A percentile compares a stretch with the other conserved stretches of the same genome.
phyloP scores from a whole-genome alignment of 768 basidiomycete species.

The Russula virescens region DNA sequence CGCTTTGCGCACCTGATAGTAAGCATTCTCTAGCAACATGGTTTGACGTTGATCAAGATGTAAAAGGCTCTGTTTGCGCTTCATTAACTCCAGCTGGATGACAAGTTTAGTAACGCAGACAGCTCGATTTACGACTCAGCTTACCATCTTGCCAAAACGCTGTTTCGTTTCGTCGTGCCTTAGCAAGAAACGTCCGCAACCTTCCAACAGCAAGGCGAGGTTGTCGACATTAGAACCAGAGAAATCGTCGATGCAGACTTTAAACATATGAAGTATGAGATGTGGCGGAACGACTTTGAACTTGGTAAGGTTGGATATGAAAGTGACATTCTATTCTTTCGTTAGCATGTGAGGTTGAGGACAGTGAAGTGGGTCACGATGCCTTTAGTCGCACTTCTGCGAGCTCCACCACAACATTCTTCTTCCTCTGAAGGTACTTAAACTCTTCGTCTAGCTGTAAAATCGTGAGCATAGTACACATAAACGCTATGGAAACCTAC shows the following conservation, averaged over 20 bases:
- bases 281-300: slow-evolving; percentile 88
- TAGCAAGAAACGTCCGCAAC: slow-evolving; percentile 88
- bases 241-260: slow-evolving; percentile 96
- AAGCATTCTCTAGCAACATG: slow-evolving; percentile 92
- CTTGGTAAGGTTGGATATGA: slow-evolving; percentile 90
- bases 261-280: slow-evolving; percentile 91
- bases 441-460: slow-evolving; percentile 92
- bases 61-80: slow-evolving; percentile 87
- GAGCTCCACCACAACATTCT: slow-evolving; percentile 86
- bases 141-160: slow-evolving; percentile 84
- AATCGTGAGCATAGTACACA: slow-evolving; percentile 3
- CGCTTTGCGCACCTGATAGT: slow-evolving; percentile 70
- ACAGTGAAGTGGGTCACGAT: slow-evolving; percentile 12
- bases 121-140: slow-evolving; percentile 10
- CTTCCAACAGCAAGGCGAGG: slow-evolving; percentile 84
- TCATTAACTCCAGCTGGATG: slow-evolving; percentile 82
- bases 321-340: slow-evolving; percentile 70
- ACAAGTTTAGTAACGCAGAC: background rate
- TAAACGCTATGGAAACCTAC: slow-evolving; percentile 40
- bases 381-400: slow-evolving; percentile 83
- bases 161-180: slow-evolving; percentile 83
- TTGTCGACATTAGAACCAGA: slow-evolving; percentile 91
- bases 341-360: background rate
- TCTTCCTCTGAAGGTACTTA: slow-evolving; percentile 90
- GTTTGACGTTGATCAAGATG: slow-evolving; percentile 90